Evolutionary conservation across 768 basidiomycete genomes (phyloP).

Genomic region (Phlegmacium glaucopus): DNA sequence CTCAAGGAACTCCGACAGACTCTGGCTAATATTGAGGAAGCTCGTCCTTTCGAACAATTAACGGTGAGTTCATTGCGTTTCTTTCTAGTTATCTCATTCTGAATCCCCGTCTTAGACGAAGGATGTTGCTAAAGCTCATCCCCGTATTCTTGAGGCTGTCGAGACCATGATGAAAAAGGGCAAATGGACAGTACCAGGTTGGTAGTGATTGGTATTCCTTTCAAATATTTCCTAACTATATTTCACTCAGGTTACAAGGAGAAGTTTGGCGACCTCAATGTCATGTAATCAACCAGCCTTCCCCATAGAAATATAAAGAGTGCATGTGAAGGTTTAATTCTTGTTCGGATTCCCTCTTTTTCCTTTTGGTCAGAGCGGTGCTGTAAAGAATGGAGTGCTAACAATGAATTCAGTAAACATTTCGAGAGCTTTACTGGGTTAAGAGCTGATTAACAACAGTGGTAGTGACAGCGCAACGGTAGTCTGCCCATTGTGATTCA

Average conservation of each 20-base stretch:
- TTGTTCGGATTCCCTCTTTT: constrained; percentile 1
- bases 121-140: constrained; percentile 90
- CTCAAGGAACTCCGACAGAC: constrained; percentile 89
- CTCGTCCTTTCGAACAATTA: constrained; percentile 95
- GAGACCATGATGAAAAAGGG: constrained; percentile 97
- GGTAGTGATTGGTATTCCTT: constrained; percentile 12
- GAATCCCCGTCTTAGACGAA: constrained; percentile 51
- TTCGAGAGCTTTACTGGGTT: constrained; percentile 29
- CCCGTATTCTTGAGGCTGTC: constrained; percentile 85
- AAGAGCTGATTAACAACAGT: constrained; percentile 31
- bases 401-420: neutral
- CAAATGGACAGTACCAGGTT: constrained; percentile 97
- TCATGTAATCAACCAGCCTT: constrained; percentile 57
- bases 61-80: constrained; percentile 60
- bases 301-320: constrained; percentile 15
- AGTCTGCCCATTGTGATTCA: constrained; percentile 47
- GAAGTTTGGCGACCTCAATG: constrained; percentile 93
- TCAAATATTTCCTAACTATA: neutral
- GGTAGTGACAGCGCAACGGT: no score
- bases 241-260: constrained; percentile 73
- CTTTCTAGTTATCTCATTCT: neutral
- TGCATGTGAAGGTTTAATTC: constrained; percentile 2
- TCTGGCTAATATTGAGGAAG: constrained; percentile 94
- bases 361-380: no score
- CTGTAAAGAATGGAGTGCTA: no score